Evolutionary conservation across 192 early-diverging fungal species (phyloP).

Genomic region (Thoreauomyces humboldtii): DNA sequence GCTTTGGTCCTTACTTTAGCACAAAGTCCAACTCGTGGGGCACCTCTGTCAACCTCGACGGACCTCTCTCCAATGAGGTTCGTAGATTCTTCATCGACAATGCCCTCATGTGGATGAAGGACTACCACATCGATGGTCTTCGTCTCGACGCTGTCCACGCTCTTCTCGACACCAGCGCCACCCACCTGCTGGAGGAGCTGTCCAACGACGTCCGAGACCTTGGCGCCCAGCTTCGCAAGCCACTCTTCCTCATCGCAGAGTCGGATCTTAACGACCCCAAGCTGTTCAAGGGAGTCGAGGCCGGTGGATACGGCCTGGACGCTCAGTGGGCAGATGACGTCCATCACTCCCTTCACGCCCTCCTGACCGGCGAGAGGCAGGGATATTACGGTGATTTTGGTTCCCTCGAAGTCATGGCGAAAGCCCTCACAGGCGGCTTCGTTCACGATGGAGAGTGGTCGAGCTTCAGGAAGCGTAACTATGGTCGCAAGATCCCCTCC

Average conservation of each 20-base stretch:
- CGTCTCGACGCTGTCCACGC: constrained; percentile 31
- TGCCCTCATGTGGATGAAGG: constrained; percentile 29
- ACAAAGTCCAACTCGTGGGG: constrained; percentile 35
- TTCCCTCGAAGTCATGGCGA: constrained; percentile 25
- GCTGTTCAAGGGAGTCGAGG: constrained; percentile 23
- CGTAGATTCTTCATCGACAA: constrained; percentile 35
- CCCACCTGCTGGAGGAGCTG: constrained; percentile 27
- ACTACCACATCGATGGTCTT: constrained; percentile 33
- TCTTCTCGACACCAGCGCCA: constrained; percentile 24
- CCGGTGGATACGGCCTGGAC: constrained; percentile 32
- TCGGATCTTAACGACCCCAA: constrained; percentile 32
- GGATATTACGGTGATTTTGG: constrained; percentile 37
- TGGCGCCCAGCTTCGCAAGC: constrained; percentile 25
- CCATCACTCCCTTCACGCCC: constrained; percentile 30
- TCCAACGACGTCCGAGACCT: constrained; percentile 24
- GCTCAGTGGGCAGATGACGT: constrained; percentile 34
- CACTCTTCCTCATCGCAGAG: constrained; percentile 30
- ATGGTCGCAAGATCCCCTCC: constrained; percentile 19
- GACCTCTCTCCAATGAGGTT: constrained; percentile 20
- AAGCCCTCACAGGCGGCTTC: constrained; percentile 26
- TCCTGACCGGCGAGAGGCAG: constrained; percentile 28
- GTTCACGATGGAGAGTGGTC: constrained; percentile 35
- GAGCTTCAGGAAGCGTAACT: constrained; percentile 25
- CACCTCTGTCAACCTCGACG: constrained; percentile 32
- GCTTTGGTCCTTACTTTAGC: constrained; percentile 36